These are phyloP conservation scores for Debaryomycetaceae sp. DNA, from an alignment of 1,139 yeast species.

Conservation along the genomic window DNA sequence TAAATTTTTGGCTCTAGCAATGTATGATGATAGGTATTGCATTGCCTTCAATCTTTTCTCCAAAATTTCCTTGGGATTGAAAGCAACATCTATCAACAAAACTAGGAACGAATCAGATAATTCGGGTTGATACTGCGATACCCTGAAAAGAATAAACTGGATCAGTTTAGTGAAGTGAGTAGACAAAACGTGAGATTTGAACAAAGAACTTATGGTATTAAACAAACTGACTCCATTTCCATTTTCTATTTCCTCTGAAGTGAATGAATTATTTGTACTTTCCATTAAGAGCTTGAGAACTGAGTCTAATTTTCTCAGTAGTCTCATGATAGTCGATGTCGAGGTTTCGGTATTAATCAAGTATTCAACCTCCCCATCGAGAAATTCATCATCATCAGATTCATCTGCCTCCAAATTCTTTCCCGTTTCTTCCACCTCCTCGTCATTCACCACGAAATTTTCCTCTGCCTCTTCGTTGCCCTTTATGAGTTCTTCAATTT, in stretches of 20 bases:
- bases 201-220: conserved; percentile 70
- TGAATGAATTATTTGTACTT: conserved; percentile 49
- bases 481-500: conserved; percentile 59
- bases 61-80: conserved; percentile 60
- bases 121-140: conserved; percentile 79
- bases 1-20: conserved; percentile 80
- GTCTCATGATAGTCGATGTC: conserved; percentile 50
- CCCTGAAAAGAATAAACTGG: conserved; percentile 79
- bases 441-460: not conserved
- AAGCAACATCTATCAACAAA: conserved; percentile 77
- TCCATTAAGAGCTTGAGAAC: conserved; percentile 56
- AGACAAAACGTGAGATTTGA: conserved; percentile 79
- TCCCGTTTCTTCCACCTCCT: conserved; percentile 19
- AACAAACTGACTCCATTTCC: conserved; percentile 75
- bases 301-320: conserved; percentile 68
- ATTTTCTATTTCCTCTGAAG: conserved; percentile 47
- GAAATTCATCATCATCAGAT: conserved; percentile 18
- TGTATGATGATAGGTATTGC: conserved; percentile 88
- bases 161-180: conserved; percentile 91
- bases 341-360: conserved; percentile 38
- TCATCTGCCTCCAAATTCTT: conserved; percentile 14
- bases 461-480: conserved; percentile 45
- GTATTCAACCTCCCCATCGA: conserved; percentile 42
- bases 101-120: conserved; percentile 84
- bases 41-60: conserved; percentile 82